Conservation (phyloP, 768 basidiomycete genomes). For the Hirschioporus abietinus region DNA sequence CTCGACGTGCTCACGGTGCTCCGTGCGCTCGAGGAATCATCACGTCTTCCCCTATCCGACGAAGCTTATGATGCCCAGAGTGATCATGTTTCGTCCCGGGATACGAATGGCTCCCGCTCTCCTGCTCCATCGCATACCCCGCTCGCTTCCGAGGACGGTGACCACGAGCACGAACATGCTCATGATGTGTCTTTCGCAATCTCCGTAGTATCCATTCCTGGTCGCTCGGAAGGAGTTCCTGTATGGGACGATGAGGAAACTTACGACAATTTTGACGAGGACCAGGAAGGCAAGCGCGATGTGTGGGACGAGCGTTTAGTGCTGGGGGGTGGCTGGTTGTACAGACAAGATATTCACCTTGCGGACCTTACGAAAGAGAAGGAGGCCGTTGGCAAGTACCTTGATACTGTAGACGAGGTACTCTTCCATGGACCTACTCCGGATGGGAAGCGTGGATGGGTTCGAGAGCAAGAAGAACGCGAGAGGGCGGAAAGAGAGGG, state of each 20-base stretch:
- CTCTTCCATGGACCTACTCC: conserved; percentile 57
- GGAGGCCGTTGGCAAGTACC: conserved; percentile 50
- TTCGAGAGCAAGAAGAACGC: conserved; percentile 39
- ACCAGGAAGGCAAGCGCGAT: conserved; percentile 53
- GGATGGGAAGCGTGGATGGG: conserved; percentile 44
- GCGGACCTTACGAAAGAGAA: conserved; percentile 53
- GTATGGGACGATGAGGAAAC: conserved; percentile 79
- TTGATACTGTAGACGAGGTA: conserved; percentile 76
- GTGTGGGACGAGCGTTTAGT: conserved; percentile 80
- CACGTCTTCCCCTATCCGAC: conserved; percentile 70
- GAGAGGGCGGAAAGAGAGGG: conserved; percentile 37
- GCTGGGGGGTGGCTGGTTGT: conserved; percentile 79
- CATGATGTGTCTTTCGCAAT: conserved; percentile 62
- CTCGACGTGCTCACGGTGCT: conserved; percentile 80
- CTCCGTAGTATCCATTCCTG: conserved; percentile 64
- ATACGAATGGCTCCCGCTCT: conserved; percentile 21
- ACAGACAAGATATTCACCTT: conserved; percentile 57
- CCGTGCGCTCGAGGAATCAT: conserved; percentile 73
- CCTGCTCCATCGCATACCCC: conserved; percentile 30
- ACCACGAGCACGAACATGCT: conserved; percentile 33
- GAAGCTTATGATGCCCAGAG: conserved; percentile 81
- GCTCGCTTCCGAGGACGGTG: conserved; percentile 34
- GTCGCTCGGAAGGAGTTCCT: conserved; percentile 56
- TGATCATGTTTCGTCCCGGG: conserved; percentile 48
- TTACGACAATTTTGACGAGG: conserved; percentile 40